A percentile compares a stretch with the other conserved stretches of the same genome.
These are phyloP conservation scores for Amesomyces nigricolor DNA, from an alignment of 2,329 filamentous ascomycete genomes.

Conservation along the genomic window DNA sequence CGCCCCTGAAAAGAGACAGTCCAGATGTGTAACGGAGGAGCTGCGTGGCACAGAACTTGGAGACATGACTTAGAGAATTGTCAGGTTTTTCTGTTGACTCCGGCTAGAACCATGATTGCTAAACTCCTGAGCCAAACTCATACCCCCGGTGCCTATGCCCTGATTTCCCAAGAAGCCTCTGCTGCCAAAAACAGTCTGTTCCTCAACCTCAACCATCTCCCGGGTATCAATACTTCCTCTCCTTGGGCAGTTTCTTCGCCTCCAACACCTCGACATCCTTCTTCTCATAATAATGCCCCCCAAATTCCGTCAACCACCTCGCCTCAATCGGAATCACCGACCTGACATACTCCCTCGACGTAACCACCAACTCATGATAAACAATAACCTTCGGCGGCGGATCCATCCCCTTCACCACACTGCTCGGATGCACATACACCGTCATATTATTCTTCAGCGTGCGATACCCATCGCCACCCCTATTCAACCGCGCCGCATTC, in stretches of 20 bases:
- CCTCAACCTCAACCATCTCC: neutral
- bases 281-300: slow-evolving; percentile 92
- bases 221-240: slow-evolving; percentile 22
- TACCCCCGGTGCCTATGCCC: too few species aligned
- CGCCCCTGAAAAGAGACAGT: too few species aligned
- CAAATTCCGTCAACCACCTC: slow-evolving; percentile 81
- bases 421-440: slow-evolving; percentile 87
- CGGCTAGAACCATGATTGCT: too few species aligned
- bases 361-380: slow-evolving; percentile 78
- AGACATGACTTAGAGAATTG: too few species aligned
- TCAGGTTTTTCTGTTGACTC: too few species aligned
- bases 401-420: slow-evolving; percentile 70
- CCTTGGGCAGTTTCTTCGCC: slow-evolving; percentile 58
- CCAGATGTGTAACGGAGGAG: too few species aligned
- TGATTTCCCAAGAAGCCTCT: too few species aligned
- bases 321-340: slow-evolving; percentile 79
- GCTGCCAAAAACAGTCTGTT: too few species aligned
- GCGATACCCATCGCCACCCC: slow-evolving; percentile 80
- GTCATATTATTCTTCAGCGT: slow-evolving; percentile 87
- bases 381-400: slow-evolving; percentile 76
- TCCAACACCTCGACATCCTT: slow-evolving; percentile 80
- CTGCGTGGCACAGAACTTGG: too few species aligned
- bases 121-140: too few species aligned
- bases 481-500: slow-evolving; percentile 78
- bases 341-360: slow-evolving; percentile 88